Percentiles rank a stretch among this genome's conserved stretches.
Evolutionary conservation across 208 protist species (phyloP).

Genomic region (Crithidia mellificae): DNA sequence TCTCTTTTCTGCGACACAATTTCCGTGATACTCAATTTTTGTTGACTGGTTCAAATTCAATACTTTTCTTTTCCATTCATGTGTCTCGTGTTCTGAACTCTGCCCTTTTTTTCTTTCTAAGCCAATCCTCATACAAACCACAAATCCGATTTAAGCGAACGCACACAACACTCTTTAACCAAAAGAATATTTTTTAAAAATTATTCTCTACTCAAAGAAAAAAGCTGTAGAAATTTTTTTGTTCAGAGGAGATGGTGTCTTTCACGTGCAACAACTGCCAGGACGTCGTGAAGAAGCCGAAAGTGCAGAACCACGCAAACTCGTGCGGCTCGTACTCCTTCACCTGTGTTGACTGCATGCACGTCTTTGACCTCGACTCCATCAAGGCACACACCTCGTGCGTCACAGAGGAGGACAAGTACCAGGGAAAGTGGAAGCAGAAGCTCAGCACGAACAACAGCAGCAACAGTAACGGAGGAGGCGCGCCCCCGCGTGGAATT

Average conservation of each 20-base stretch:
- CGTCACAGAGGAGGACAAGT: constrained; percentile 85
- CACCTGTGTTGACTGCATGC: constrained; percentile 91
- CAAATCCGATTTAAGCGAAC: too few relatives aligned
- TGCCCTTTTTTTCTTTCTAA: too few relatives aligned
- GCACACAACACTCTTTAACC: not conserved
- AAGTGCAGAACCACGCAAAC: constrained; percentile 66
- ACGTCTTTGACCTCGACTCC: constrained; percentile 67
- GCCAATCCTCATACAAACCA: too few relatives aligned
- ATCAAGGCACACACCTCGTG: constrained; percentile 85
- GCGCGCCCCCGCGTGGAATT: constrained; percentile 10
- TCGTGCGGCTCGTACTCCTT: constrained; percentile 62
- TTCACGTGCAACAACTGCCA: constrained; percentile 86
- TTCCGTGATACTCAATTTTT: too few relatives aligned
- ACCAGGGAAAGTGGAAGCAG: constrained; percentile 81
- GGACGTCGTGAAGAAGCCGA: constrained; percentile 92
- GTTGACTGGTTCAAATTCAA: too few relatives aligned
- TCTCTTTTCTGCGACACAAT: too few relatives aligned
- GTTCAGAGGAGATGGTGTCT: too few relatives aligned
- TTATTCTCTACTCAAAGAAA: constrained; percentile 14
- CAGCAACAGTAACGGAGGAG: constrained; percentile 1
- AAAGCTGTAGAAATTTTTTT: too few relatives aligned
- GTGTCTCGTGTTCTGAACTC: too few relatives aligned
- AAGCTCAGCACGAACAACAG: constrained; percentile 37
- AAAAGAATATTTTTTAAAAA: not conserved
- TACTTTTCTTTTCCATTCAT: too few relatives aligned